These are phyloP conservation scores for Starmerella vitae DNA, from an alignment of 805 yeast genomes.

Conservation along the genomic window DNA sequence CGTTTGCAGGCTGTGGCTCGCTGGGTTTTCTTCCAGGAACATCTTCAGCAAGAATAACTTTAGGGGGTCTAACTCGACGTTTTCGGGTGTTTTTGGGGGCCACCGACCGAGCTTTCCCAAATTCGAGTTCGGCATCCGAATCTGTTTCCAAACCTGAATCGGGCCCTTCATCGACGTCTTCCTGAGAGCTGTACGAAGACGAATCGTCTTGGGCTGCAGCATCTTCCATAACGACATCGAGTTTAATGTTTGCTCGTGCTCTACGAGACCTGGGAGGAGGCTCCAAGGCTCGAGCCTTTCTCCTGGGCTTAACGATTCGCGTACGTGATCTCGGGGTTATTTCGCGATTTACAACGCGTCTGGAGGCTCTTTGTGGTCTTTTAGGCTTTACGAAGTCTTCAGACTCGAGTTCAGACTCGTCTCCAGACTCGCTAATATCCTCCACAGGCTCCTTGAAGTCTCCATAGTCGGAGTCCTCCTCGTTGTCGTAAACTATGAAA, in stretches of 20 bases:
- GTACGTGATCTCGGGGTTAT: too few species aligned
- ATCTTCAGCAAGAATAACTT: conserved; percentile 24
- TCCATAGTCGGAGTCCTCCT: conserved; percentile 13
- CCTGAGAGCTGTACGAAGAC: not conserved
- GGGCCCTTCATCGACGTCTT: not conserved
- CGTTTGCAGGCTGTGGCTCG: conserved; percentile 19
- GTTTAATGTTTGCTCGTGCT: not conserved
- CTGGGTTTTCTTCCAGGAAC: conserved; percentile 20
- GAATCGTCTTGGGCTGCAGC: not conserved
- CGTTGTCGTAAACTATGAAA: conserved; percentile 11
- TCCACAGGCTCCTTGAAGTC: too few species aligned
- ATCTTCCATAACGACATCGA: not conserved
- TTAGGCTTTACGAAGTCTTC: too few species aligned
- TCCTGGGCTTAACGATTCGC: too few species aligned
- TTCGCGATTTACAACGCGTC: too few species aligned
- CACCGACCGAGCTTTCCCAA: not conserved
- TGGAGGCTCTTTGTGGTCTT: too few species aligned
- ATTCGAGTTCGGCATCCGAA: not conserved
- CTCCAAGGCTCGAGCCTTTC: too few species aligned
- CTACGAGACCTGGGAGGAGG: not conserved
- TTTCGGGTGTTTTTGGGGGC: not conserved
- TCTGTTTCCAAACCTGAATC: not conserved
- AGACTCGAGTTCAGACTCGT: too few species aligned
- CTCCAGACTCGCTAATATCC: conserved; percentile 7
- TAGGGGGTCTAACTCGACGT: conserved; percentile 7